phyloP scores from a whole-genome alignment of 2,329 filamentous ascomycete species.

The Colletotrichum sp. region DNA sequence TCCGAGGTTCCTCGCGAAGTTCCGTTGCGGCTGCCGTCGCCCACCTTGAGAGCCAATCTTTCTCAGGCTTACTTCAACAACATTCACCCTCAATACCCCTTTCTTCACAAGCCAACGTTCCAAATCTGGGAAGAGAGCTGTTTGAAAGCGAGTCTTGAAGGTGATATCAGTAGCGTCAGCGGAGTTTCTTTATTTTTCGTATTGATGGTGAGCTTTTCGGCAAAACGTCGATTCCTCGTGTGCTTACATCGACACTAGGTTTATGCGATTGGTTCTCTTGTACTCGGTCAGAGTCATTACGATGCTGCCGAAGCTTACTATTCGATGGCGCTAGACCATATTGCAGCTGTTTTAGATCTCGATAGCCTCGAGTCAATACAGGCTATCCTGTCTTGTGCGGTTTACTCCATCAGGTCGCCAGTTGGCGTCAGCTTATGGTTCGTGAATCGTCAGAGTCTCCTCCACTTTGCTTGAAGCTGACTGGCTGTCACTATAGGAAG shows the following conservation, averaged over 20 bases:
- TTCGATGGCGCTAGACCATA: constrained; percentile 24
- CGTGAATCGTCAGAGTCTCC: neutral
- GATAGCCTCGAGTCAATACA: constrained; percentile 37
- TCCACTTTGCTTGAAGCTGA: neutral
- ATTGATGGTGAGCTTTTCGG: constrained; percentile 5
- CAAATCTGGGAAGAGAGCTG: constrained; percentile 31
- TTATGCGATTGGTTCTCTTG: constrained; percentile 22
- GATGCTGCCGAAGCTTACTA: constrained; percentile 16
- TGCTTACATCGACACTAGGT: neutral
- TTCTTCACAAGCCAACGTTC: constrained; percentile 39
- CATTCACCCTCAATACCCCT: constrained; percentile 41
- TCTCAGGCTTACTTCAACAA: constrained; percentile 39
- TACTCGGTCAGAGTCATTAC: neutral
- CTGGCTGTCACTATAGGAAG: constrained; percentile 22
- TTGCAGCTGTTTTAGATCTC: constrained; percentile 21
- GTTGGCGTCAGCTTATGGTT: constrained; percentile 32
- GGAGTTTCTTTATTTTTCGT: constrained; percentile 22
- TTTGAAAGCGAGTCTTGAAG: neutral
- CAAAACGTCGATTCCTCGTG: neutral
- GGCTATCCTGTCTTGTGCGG: constrained; percentile 33
- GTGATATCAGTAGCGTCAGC: neutral
- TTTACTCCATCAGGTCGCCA: constrained; percentile 34
- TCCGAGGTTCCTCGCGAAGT: neutral
- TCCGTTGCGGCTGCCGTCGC: constrained; percentile 19
- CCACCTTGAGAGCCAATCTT: constrained; percentile 18